Conservation (phyloP, 306 rosid species). For the Pachyrhizus erosus region DNA sequence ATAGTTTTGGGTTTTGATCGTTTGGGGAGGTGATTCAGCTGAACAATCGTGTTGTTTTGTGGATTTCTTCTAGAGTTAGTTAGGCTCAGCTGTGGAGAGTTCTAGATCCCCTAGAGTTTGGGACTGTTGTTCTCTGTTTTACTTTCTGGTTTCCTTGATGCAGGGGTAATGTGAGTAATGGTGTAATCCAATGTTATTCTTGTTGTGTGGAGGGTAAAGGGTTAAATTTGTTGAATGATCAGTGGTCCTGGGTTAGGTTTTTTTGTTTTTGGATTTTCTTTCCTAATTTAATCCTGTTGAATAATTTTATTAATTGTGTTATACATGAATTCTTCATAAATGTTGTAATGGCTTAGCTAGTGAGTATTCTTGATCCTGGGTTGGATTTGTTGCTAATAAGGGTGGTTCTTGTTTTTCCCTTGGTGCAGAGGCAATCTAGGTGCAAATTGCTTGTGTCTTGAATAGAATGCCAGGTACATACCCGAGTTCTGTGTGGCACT, state of each 20-base stretch:
- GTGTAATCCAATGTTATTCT: constrained; percentile 38
- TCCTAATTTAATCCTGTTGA: constrained; percentile 38
- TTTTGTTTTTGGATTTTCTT: background rate
- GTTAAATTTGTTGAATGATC: constrained; percentile 16
- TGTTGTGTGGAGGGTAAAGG: constrained; percentile 13
- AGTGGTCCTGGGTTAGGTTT: background rate
- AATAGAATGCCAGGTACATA: constrained; percentile 73
- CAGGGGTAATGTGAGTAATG: constrained; percentile 14
- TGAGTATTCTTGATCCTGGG: constrained; percentile 34
- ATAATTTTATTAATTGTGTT: constrained; percentile 20
- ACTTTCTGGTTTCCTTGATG: background rate
- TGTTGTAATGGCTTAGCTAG: constrained; percentile 3
- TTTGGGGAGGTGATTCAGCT: constrained; percentile 33
- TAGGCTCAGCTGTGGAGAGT: background rate
- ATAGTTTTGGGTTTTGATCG: background rate
- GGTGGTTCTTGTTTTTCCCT: constrained; percentile 35
- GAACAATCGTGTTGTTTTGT: background rate
- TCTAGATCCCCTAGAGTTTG: constrained; percentile 32
- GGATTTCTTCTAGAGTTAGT: constrained; percentile 25
- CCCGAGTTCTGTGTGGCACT: constrained; percentile 12
- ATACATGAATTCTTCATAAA: constrained; percentile 34
- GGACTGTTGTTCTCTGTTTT: background rate
- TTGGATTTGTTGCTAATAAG: constrained; percentile 17
- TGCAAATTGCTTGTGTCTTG: constrained; percentile 27
- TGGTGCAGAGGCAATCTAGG: constrained; percentile 58